Evolutionary conservation across 1,284 basidiomycete species (phyloP).

Genomic region (Athelia psychrophila): DNA sequence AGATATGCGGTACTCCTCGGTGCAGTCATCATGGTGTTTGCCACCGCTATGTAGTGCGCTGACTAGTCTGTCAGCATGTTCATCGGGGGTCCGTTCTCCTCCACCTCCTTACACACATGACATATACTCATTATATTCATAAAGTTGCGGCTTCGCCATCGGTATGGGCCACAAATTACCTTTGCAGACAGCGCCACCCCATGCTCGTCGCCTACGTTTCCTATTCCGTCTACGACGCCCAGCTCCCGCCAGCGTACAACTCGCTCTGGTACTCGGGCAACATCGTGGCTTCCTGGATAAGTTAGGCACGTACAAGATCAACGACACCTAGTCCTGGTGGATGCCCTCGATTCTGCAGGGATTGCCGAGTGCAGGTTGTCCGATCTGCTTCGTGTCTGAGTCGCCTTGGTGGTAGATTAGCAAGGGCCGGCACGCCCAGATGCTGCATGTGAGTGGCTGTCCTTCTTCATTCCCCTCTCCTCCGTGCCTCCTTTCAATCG

Average conservation of each 20-base stretch:
- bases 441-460: no score
- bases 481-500: no score
- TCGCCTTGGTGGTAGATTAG: slow-evolving; percentile 70
- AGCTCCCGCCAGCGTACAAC: slow-evolving; percentile 71
- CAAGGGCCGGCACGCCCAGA: slow-evolving; percentile 61
- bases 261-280: slow-evolving; percentile 80
- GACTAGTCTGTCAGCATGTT: slow-evolving; percentile 77
- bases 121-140: slow-evolving; percentile 1
- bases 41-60: slow-evolving; percentile 69
- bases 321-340: slow-evolving; percentile 71
- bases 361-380: slow-evolving; percentile 59
- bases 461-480: no score
- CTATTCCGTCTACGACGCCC: slow-evolving; percentile 74
- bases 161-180: slow-evolving; percentile 77
- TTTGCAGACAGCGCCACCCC: slow-evolving; percentile 69
- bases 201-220: slow-evolving; percentile 68
- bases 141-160: slow-evolving; percentile 59
- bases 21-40: slow-evolving; percentile 67
- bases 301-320: slow-evolving; percentile 69
- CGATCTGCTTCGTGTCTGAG: slow-evolving; percentile 65
- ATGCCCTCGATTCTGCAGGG: slow-evolving; percentile 68
- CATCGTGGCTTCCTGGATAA: slow-evolving; percentile 78
- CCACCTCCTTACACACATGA: slow-evolving; percentile 3
- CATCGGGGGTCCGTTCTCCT: slow-evolving; percentile 54
- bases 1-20: slow-evolving; percentile 68